Base-by-base conservation (phyloP, 2,329 filamentous ascomycete species). In the Exophiala viscosa region DNA sequence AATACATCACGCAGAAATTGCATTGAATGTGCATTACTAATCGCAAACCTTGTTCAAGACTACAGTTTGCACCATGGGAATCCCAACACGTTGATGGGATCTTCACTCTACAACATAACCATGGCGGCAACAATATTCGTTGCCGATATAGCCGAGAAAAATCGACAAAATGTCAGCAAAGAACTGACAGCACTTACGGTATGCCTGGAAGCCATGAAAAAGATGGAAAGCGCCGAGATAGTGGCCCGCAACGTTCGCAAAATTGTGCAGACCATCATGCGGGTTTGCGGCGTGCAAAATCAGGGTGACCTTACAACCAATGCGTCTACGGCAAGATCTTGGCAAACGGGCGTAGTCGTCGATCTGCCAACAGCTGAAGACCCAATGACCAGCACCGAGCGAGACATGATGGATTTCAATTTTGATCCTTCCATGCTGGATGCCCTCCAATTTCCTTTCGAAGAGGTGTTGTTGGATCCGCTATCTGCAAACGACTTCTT, bases 201-300 rank as follows among this genome's bases (percentile, higher is more conserved):
- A n/a, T 52, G 50, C 18, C 50, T 52, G 23, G 35, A 36, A 28
- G 36, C 36, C 28, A 52, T 52, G 50, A 52, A 48, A 28, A 18
- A 47, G 31, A 52, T 52, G 50, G 50, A 52, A 44, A 47, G 44
- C 14, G 36, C 31, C 17, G 50, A 52, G 28, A 47, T 52, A 2
- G 50, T 52, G 14, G 50, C 50, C 3, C 50, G 34, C 4, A 41
- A 52, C 8, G 43, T 52, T 10, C 50, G 50, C 17, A 52, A 48
- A 31, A 52, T 52, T 15, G 43, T 52, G 1, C 50, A 52, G 31
- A 48, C 43, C 31, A 52, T 52, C 50, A 52, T 52, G 50, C 50
- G 50, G 3, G 50, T 52, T n/a, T 48, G 44, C n/a, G 42, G n/a
- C 15, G 7, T 45, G 23, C 42, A 45, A 17, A 45, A 33, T 14